A percentile compares a stretch with the other conserved stretches of the same genome.
These are phyloP conservation scores for Lactarius deliciosus DNA, from an alignment of 768 basidiomycete genomes.

Conservation along the genomic window DNA sequence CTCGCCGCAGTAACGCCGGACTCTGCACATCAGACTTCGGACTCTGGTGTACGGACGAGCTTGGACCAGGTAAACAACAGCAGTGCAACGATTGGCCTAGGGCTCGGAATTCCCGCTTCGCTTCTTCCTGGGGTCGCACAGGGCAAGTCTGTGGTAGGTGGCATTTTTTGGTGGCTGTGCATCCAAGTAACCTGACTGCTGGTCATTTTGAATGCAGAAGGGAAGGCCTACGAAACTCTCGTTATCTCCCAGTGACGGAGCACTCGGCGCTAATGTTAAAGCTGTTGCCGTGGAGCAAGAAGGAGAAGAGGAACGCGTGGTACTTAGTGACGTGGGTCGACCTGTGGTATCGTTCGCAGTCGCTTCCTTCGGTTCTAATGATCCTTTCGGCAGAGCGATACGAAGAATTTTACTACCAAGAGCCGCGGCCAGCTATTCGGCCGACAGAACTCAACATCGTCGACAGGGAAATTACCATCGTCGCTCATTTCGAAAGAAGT, in stretches of 20 bases:
- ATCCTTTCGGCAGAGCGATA: constrained; percentile 49
- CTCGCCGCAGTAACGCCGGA: constrained; percentile 10
- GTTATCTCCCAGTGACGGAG: constrained; percentile 63
- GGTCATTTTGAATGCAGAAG: constrained; percentile 36
- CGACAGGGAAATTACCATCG: constrained; percentile 34
- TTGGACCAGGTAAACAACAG: constrained; percentile 24
- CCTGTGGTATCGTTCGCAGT: background rate
- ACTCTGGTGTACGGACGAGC: constrained; percentile 19
- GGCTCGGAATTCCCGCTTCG: constrained; percentile 33
- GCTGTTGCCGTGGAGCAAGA: constrained; percentile 34
- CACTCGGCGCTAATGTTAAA: constrained; percentile 45
- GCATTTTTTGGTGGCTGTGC: background rate
- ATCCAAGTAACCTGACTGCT: background rate
- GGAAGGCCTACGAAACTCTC: constrained; percentile 50
- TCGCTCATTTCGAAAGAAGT: constrained; percentile 35
- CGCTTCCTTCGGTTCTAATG: background rate
- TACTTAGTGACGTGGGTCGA: constrained; percentile 65
- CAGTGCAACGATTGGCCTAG: constrained; percentile 33
- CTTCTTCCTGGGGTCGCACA: constrained; percentile 11
- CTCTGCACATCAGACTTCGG: constrained; percentile 17
- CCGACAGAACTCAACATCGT: constrained; percentile 47
- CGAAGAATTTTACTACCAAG: constrained; percentile 36
- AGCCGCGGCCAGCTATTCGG: constrained; percentile 60
- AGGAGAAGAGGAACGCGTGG: constrained; percentile 56
- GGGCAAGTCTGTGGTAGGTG: constrained; percentile 7